These are phyloP conservation scores for Chlorella variabilis DNA, from an alignment of 163 green algal species.

Conservation along the genomic window DNA sequence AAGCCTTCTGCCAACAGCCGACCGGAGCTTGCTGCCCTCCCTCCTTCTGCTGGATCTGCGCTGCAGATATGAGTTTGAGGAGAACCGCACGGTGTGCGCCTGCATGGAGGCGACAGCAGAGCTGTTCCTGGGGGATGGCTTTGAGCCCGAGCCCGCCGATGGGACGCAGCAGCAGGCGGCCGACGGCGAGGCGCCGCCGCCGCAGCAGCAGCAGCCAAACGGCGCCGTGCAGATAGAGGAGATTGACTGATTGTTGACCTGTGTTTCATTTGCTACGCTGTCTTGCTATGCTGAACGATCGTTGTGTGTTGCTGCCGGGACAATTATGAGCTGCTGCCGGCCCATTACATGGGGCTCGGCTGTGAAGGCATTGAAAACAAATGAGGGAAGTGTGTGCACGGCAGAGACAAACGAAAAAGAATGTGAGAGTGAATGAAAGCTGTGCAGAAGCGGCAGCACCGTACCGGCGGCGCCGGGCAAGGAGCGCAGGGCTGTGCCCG, in stretches of 20 bases:
- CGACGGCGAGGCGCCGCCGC: not conserved
- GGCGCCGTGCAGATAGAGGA: too few species aligned
- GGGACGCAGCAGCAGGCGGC: not conserved
- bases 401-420: too few species aligned
- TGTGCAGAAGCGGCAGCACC: too few species aligned
- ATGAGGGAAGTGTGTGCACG: too few species aligned
- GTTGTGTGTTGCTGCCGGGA: not conserved
- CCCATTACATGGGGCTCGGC: too few species aligned
- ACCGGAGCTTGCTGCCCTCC: not conserved
- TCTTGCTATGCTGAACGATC: not conserved
- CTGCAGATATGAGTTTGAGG: slow-evolving; percentile 73
- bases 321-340: too few species aligned
- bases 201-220: not conserved
- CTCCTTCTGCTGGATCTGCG: not conserved
- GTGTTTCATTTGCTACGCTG: too few species aligned
- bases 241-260: slow-evolving; percentile 40
- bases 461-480: too few species aligned
- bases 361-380: too few species aligned
- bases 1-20: not conserved
- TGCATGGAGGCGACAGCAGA: slow-evolving; percentile 75
- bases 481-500: too few species aligned
- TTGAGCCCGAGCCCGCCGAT: slow-evolving; percentile 28
- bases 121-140: slow-evolving; percentile 64
- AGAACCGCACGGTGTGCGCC: slow-evolving; percentile 63
- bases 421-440: too few species aligned